phyloP scores from a whole-genome alignment of 345 rosid species.

The Syzygium aqueum region DNA sequence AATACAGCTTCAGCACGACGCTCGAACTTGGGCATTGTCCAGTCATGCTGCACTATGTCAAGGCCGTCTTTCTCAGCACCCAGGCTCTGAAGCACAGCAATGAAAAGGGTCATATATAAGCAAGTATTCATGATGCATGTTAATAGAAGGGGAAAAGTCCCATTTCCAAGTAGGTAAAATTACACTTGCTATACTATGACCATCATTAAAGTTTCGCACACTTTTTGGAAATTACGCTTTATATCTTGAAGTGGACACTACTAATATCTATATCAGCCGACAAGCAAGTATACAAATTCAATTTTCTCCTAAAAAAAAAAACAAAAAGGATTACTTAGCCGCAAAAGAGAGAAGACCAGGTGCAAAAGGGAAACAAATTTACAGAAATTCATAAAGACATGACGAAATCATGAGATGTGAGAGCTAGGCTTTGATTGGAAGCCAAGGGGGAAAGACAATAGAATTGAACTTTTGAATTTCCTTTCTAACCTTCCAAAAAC shows the following conservation, averaged over 20 bases:
- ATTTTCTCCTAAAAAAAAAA: not conserved
- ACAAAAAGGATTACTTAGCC: not conserved
- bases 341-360: not conserved
- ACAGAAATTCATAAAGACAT: not conserved
- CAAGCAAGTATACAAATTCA: not conserved
- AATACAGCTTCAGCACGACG: constrained; percentile 78
- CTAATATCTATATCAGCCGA: not conserved
- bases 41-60: constrained; percentile 63
- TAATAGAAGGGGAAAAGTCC: not conserved
- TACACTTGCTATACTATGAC: not conserved
- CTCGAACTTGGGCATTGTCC: constrained; percentile 91
- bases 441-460: not conserved
- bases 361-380: not conserved
- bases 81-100: constrained; percentile 43
- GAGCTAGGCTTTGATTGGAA: not conserved
- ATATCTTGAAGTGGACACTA: not conserved
- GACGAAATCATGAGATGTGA: not conserved
- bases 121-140: not conserved
- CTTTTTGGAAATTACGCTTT: not conserved
- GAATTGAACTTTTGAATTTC: not conserved
- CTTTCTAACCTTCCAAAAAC: not conserved
- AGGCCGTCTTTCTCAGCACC: constrained; percentile 80
- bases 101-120: not conserved
- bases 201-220: not conserved
- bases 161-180: not conserved